These are phyloP conservation scores for Aureobasidium melanogenum DNA, from an alignment of 2,329 filamentous ascomycete genomes.

Conservation along the genomic window DNA sequence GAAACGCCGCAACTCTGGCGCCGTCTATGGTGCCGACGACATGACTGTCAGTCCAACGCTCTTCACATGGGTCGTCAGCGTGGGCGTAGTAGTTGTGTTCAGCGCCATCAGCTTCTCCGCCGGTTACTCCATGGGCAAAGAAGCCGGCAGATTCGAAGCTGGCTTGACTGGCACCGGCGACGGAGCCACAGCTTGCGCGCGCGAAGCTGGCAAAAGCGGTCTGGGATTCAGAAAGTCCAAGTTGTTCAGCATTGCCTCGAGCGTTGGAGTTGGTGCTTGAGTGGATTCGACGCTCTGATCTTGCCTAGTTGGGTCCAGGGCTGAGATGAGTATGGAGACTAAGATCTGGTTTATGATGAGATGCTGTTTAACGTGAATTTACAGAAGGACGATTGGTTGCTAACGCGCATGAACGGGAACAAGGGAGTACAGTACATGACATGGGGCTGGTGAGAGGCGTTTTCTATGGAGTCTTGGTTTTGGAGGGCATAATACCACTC, in stretches of 20 bases:
- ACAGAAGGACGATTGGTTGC: neutral
- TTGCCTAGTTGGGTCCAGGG: neutral
- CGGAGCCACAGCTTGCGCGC: constrained; percentile 21
- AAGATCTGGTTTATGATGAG: neutral
- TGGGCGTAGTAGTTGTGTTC: constrained; percentile 55
- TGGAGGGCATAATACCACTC: constrained; percentile 1
- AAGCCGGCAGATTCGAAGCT: constrained; percentile 46
- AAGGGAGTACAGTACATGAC: neutral
- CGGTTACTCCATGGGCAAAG: constrained; percentile 53
- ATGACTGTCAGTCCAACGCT: constrained; percentile 47
- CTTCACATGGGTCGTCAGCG: constrained; percentile 57
- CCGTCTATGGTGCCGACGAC: constrained; percentile 6
- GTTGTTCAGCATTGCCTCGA: constrained; percentile 15
- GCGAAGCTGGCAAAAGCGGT: constrained; percentile 24
- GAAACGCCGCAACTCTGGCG: constrained; percentile 30
- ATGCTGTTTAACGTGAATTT: neutral
- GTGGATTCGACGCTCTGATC: neutral
- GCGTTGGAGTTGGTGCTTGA: constrained; percentile 13
- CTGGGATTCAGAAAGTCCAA: constrained; percentile 25
- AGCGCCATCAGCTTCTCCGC: constrained; percentile 57
- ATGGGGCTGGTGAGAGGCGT: neutral
- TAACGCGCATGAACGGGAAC: neutral
- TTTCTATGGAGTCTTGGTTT: neutral
- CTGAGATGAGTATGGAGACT: neutral
- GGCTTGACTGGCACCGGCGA: constrained; percentile 17